These are phyloP conservation scores for Jackrogersella multiformis DNA, from an alignment of 495 filamentous ascomycete genomes.

Conservation along the genomic window DNA sequence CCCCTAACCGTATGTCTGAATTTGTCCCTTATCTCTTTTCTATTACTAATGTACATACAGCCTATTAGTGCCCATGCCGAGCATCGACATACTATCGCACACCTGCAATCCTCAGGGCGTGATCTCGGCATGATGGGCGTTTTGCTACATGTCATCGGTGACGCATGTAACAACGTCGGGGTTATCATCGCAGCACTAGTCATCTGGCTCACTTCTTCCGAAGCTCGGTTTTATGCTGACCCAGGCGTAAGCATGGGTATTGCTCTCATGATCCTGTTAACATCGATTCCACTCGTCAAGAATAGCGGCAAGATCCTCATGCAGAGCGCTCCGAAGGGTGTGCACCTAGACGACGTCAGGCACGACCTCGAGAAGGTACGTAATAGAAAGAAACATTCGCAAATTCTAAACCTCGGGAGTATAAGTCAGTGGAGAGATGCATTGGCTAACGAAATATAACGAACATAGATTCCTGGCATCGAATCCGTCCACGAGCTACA, in stretches of 20 bases:
- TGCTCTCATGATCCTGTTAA: conserved; percentile 86
- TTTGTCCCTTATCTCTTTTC: conserved; percentile 55
- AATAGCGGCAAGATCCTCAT: conserved; percentile 88
- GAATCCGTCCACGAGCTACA: conserved; percentile 89
- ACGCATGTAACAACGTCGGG: conserved; percentile 91
- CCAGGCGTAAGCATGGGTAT: conserved; percentile 86
- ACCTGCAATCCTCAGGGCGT: conserved; percentile 44
- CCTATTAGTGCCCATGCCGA: conserved; percentile 71
- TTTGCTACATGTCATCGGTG: conserved; percentile 88
- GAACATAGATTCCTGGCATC: conserved; percentile 72
- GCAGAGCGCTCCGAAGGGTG: conserved; percentile 81
- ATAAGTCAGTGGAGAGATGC: background rate
- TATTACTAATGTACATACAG: conserved; percentile 64
- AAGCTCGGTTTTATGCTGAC: conserved; percentile 72
- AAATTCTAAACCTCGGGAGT: background rate
- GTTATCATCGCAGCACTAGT: conserved; percentile 86
- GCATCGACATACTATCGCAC: conserved; percentile 51
- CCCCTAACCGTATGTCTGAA: conserved; percentile 49
- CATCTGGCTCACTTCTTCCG: conserved; percentile 77
- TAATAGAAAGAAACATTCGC: background rate
- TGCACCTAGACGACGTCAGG: conserved; percentile 85
- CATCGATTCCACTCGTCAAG: conserved; percentile 86
- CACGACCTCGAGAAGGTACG: conserved; percentile 76
- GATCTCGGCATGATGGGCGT: conserved; percentile 94
- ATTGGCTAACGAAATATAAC: background rate